phyloP scores from a whole-genome alignment of 2,329 filamentous ascomycete genomes.

The Cordyceps farinosa region DNA sequence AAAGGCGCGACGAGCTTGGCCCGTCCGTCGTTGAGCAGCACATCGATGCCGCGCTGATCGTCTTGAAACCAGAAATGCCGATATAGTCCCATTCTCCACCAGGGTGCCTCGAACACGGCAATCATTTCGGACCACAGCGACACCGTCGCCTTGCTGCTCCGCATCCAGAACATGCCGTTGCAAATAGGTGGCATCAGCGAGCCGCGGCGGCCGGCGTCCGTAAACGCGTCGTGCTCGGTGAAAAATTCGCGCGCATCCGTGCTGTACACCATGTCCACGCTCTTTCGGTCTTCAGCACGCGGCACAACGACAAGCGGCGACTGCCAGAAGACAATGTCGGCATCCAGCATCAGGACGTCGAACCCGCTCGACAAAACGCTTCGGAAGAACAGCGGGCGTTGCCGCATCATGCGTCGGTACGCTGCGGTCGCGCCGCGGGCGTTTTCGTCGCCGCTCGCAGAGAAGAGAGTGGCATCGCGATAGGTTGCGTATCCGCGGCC shows the following conservation, averaged over 20 bases:
- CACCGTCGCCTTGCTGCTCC: background rate
- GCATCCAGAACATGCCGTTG: constrained; percentile 11
- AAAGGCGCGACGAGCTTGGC: background rate
- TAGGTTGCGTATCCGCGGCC: background rate
- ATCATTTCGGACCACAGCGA: constrained; percentile 1
- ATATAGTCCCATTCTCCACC: background rate
- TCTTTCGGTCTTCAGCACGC: background rate
- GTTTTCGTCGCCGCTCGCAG: background rate
- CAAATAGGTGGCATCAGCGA: background rate
- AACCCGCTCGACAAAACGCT: background rate
- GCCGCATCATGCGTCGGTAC: background rate
- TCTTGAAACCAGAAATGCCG: background rate
- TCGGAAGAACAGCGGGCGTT: background rate
- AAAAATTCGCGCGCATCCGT: constrained; percentile 4
- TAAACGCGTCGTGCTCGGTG: background rate
- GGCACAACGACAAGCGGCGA: background rate
- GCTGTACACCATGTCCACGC: background rate
- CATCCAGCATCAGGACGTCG: constrained; percentile 8
- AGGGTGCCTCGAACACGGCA: background rate
- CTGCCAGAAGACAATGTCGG: constrained; percentile 4
- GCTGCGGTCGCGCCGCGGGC: background rate
- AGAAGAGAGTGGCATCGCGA: background rate
- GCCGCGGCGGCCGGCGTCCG: background rate
- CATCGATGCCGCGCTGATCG: background rate
- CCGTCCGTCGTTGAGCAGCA: constrained; percentile 7